Evolutionary conservation across 176 grass and related monocot species (phyloP), one percentile per base, ranked within the genome.

Genomic region (Puccinellia tenuiflora): DNA sequence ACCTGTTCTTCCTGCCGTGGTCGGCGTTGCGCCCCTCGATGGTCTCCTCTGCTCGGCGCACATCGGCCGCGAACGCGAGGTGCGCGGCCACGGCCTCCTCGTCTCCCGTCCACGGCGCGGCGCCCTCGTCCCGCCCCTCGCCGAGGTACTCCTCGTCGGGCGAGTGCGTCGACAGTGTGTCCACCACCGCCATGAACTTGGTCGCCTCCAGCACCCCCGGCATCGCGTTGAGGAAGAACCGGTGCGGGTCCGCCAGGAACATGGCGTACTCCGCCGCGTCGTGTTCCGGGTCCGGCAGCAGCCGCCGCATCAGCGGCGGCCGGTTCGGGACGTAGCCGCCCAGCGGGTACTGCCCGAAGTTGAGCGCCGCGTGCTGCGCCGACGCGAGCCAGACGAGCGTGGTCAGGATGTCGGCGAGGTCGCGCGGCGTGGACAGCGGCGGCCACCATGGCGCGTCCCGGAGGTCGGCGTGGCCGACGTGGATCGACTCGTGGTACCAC

Each of bases 81-180:
- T 92, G 87, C 85, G 86, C 81, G n/a, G 57, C 88, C 12, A 88
- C 48, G 39, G 96, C 96, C 69, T 73, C 77, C 69, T 77, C 85
- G 79, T 99, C 96, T n/a, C 73, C 88, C 6, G 96, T 99, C 96
- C 96, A 99, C 20, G 84, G 70, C 14, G 85, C 73, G 16, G 79
- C 79, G 29, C 81, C 66, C 75, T 90, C 85, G 77, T 90, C 87
- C 31, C 80, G 82, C 9, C 86, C 85, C 69, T 93, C 93, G 40
- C 96, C 96, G 28, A 99, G 85, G 85, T 99, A 99, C 87, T 96
- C 96, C 91, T 99, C 96, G 81, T 99, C 96, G 48, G 96, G 93
- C 10, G 96, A 99, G 87, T 99, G 96, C 72, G 93, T 99, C 68
- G 96, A 96, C 68, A 99, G 83, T 24, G 96, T 99, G 84, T 99